Evolutionary conservation across 2,329 filamentous ascomycete genomes (phyloP).

Genomic region (Alternaria gaisen): DNA sequence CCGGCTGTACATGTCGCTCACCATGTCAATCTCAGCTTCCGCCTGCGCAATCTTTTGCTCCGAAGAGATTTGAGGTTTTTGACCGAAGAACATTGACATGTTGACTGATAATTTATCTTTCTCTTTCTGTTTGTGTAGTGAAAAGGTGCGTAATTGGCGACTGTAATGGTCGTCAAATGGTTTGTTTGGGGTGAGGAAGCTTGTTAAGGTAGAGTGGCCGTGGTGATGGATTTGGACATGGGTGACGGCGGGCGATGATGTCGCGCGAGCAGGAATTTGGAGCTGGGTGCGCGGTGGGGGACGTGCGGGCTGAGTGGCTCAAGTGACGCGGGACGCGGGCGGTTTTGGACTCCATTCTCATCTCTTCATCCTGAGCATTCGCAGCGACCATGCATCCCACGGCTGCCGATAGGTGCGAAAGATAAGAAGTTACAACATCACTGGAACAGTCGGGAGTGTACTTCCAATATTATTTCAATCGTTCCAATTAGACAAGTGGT

Average conservation of each 20-base stretch:
- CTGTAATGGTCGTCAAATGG: background rate
- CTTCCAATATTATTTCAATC: no score
- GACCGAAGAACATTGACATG: constrained; percentile 60
- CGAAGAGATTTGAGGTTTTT: constrained; percentile 84
- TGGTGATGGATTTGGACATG: constrained; percentile 5
- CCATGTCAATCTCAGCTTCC: constrained; percentile 96
- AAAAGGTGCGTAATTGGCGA: background rate
- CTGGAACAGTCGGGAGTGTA: no score
- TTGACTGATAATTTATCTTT: constrained; percentile 1
- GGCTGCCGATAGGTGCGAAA: background rate
- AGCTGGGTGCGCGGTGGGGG: constrained; percentile 16
- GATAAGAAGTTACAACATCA: no score
- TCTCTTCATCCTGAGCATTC: background rate
- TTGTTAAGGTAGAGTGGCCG: background rate
- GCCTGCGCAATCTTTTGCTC: constrained; percentile 97
- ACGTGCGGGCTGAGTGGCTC: constrained; percentile 1
- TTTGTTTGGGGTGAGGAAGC: background rate
- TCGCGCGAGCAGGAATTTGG: constrained; percentile 14
- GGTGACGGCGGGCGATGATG: constrained; percentile 9
- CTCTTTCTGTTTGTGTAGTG: background rate
- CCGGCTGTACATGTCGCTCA: constrained; percentile 98
- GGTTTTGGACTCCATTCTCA: background rate
- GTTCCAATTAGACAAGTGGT: no score
- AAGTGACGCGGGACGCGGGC: background rate
- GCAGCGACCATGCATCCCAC: background rate